Evolutionary conservation across 1,284 basidiomycete species (phyloP).

Genomic region (Stereum hirsutum): DNA sequence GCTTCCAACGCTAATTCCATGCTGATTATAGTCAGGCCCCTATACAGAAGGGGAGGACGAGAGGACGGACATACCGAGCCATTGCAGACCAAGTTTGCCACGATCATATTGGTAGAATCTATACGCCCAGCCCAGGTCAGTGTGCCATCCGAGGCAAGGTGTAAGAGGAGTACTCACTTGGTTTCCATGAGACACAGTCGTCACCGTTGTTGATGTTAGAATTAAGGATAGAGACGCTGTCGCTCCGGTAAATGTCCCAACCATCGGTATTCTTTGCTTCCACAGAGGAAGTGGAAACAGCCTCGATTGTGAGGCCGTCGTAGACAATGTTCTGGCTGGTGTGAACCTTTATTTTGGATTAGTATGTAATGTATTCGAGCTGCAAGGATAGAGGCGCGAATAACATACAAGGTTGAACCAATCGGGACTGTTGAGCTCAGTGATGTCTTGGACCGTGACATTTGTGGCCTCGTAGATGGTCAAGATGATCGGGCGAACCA

Average conservation of each 20-base stretch:
- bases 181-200: slow-evolving; percentile 37
- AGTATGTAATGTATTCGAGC: background rate
- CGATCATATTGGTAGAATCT: slow-evolving; percentile 32
- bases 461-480: slow-evolving; percentile 48
- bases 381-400: background rate
- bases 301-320: slow-evolving; percentile 25
- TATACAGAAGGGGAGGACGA: slow-evolving; percentile 10
- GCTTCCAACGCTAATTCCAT: slow-evolving; percentile 36
- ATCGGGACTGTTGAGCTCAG: slow-evolving; percentile 30
- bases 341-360: slow-evolving; percentile 15
- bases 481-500: slow-evolving; percentile 54
- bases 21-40: no score
- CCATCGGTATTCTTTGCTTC: slow-evolving; percentile 48
- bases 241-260: slow-evolving; percentile 50
- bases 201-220: slow-evolving; percentile 24
- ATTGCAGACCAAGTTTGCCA: slow-evolving; percentile 34
- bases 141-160: no score
- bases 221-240: slow-evolving; percentile 20
- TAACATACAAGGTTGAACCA: slow-evolving; percentile 44
- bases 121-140: no score
- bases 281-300: slow-evolving; percentile 34
- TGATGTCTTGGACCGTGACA: slow-evolving; percentile 42
- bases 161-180: slow-evolving; percentile 26
- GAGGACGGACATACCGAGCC: slow-evolving; percentile 30
- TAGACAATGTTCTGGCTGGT: slow-evolving; percentile 31